Conservation (phyloP, 2,329 filamentous ascomycete genomes). For the Elsinoe australis region DNA sequence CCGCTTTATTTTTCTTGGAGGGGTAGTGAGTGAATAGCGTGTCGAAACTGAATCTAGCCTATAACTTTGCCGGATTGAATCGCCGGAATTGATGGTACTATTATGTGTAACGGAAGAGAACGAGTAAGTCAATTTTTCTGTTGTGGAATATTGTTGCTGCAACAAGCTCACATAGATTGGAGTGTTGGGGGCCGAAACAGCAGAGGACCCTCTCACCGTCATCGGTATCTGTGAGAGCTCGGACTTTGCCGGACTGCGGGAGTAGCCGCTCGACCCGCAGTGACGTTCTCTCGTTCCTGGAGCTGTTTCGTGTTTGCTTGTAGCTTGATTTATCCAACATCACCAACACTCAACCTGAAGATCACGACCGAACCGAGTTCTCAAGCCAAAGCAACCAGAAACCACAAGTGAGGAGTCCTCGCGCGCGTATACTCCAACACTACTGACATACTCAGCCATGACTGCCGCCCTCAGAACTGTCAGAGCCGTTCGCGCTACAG, state of each 20-base stretch:
- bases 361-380: neutral
- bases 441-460: slow-evolving; percentile 17
- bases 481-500: slow-evolving; percentile 34
- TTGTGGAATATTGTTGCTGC: neutral
- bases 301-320: neutral
- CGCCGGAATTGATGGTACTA: no score
- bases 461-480: slow-evolving; percentile 26
- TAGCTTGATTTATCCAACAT: neutral
- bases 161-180: slow-evolving; percentile 6
- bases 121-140: neutral
- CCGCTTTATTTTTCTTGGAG: slow-evolving; percentile 12
- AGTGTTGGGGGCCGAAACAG: slow-evolving; percentile 13
- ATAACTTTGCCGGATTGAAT: neutral
- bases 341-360: neutral
- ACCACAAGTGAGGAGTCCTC: neutral
- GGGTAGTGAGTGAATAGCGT: neutral
- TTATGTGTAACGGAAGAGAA: neutral
- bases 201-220: slow-evolving; percentile 6
- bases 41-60: neutral
- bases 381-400: no score
- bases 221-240: slow-evolving; percentile 5
- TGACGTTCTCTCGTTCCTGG: slow-evolving; percentile 3
- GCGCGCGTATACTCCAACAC: no score
- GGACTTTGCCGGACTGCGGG: slow-evolving; percentile 6
- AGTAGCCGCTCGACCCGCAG: slow-evolving; percentile 4